Evolutionary conservation across 2,329 filamentous ascomycete species (phyloP).

Genomic region (Fusarium torreyae): DNA sequence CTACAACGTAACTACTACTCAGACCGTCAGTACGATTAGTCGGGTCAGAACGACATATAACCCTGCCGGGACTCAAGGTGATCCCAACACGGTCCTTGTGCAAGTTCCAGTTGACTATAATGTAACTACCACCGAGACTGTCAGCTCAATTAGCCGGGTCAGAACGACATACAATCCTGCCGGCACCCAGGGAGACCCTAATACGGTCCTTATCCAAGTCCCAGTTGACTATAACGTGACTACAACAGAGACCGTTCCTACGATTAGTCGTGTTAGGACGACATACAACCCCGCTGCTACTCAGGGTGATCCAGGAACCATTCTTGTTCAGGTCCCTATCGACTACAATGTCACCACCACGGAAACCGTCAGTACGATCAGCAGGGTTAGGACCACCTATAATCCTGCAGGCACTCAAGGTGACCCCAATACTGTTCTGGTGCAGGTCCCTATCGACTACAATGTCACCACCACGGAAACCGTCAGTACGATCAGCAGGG

Average conservation of each 20-base stretch:
- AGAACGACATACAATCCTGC: slow-evolving; percentile 5
- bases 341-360: slow-evolving; percentile 8
- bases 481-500: slow-evolving; percentile 1
- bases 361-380: not conserved
- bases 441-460: slow-evolving; percentile 24
- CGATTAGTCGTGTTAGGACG: not conserved
- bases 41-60: slow-evolving; percentile 6
- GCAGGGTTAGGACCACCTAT: slow-evolving; percentile 12
- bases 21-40: slow-evolving; percentile 7
- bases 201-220: slow-evolving; percentile 10
- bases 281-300: not conserved
- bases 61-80: slow-evolving; percentile 4
- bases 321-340: slow-evolving; percentile 1
- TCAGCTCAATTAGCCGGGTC: slow-evolving; percentile 1
- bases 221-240: slow-evolving; percentile 10
- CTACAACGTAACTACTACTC: no score
- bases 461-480: slow-evolving; percentile 20
- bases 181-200: not conserved
- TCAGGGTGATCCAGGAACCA: slow-evolving; percentile 8
- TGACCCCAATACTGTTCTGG: slow-evolving; percentile 19
- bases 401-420: slow-evolving; percentile 5
- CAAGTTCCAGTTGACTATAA: not conserved
- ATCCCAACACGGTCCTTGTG: not conserved
- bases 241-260: slow-evolving; percentile 1
- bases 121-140: slow-evolving; percentile 1